Evolutionary conservation across 352 stramenopile genomes (phyloP), one percentile per base, ranked within the genome.

Genomic region (Peronospora farinosa): DNA sequence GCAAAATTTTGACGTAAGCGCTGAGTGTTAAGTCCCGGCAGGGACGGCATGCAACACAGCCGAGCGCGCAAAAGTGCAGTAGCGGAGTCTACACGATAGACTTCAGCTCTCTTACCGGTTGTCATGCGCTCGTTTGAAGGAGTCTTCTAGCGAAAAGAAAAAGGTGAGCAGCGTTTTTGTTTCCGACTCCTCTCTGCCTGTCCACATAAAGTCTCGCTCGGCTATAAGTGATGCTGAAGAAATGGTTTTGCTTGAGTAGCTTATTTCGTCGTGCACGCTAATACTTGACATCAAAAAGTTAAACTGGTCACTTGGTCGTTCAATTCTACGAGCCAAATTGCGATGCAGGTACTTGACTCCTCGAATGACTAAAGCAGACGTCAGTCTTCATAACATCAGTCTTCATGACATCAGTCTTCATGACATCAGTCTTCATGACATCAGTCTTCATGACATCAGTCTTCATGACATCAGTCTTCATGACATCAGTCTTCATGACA

Each of bases 281-380:
- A 27, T 0, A 27, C 0, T 27, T 27, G 23, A 27, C 23, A 27
- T 27, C 2, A 27, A 27, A 27, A 4, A 27, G 23, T 27, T 7
- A 4, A 27, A 7, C 3, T 27, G 23, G 23, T 27, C 23, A 7
- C 23, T 27, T 27, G 2, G 6, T 27, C 23, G 23, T 27, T 27
- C 23, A 21, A 21, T 21, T 21, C 19, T 21, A 21, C 19, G 19
- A 21, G 19, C 19, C 19, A 27, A 27, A 27, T 27, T 83, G 16
- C 81, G 78, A 10, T 89, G 54, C 10, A 92, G 47, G 46, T 89
- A 89, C 52, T 92, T 92, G 9, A 54, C 72, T 41, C 80, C 78
- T 27, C 54, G 51, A 10, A 68, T 76, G 17, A 89, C 74, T 13
- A 73, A 51, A 88, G 63, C 55, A 92, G 59, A 56, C 78, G 89